Evolutionary conservation across 2,329 filamentous ascomycete species (phyloP), one percentile per base, ranked within the genome.

Genomic region (Epichloe gansuensis): DNA sequence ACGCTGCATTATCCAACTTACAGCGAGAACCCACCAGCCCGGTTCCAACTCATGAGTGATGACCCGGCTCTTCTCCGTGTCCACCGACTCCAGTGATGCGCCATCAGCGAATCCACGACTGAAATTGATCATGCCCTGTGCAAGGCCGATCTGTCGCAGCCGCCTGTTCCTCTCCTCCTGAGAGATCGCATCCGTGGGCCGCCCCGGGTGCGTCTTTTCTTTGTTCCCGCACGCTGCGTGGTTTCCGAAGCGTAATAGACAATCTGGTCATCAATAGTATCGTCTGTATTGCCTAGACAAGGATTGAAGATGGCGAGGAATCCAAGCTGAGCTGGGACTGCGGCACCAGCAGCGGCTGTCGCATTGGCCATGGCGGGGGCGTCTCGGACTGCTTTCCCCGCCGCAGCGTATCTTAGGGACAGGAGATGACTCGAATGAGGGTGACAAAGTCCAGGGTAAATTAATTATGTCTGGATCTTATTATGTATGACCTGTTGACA

Each of bases 251-350:
- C 86, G 71, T 95, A 96, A 74, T 95, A 98, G 60, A 96, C 88
- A 57, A 97, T 88, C 70, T 98, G 89, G 59, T 93, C 78, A 53
- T 80, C 75, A 59, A 91, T 75, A 1, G 73, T 76, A 44, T 77
- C 75, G 60, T 78, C 75, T 3, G 72, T 76, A 44, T 62, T 65
- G 61, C 86, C 85, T 45, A 94, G 78, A 5, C 85, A 82, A 37
- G 94, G 93, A 67, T 95, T 97, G 76, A 95, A 98, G 66, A 98
- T 94, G 66, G 91, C 83, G 46, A 98, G 78, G 67, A 93, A 97
- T 61, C 88, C 86, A 34, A 97, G 80, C 64, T 88, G 88, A 38
- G 91, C 91, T 44, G 93, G 91, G 39, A 68, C 63, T 45, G 65
- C 50, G 46, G 61, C 56, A 39, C 62, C 59, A 25, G 48, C 48